A percentile compares a stretch with the other conserved stretches of the same genome.
phyloP scores from a whole-genome alignment of 2,329 filamentous ascomycete species.

The Colletotrichum sp. region DNA sequence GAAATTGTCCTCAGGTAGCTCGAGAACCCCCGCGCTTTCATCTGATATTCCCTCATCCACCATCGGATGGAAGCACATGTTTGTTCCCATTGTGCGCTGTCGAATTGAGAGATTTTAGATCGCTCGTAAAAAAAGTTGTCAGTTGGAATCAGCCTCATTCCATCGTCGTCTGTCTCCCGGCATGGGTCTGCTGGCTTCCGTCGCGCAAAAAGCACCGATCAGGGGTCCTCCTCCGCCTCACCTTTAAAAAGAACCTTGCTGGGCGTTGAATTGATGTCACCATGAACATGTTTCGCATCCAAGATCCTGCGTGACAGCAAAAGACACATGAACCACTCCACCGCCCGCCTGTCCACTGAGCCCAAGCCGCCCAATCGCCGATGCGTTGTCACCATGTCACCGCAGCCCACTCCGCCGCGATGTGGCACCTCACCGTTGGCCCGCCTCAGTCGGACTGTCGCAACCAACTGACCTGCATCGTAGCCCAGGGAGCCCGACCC shows the following conservation, averaged over 20 bases:
- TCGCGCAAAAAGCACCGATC: neutral
- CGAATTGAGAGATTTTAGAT: neutral
- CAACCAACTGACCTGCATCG: neutral
- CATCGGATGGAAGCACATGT: neutral
- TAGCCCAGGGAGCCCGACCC: neutral
- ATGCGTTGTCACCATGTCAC: constrained; percentile 9
- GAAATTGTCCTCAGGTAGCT: constrained; percentile 19
- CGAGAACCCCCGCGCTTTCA: neutral
- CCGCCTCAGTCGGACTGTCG: neutral
- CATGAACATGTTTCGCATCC: neutral
- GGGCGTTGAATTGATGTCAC: neutral
- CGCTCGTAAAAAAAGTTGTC: neutral
- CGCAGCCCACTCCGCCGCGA: neutral
- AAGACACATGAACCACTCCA: neutral
- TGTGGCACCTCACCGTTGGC: constrained; percentile 18
- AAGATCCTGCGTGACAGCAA: neutral
- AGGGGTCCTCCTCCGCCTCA: neutral
- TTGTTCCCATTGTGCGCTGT: neutral
- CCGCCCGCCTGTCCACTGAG: neutral
- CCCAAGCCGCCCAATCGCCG: neutral
- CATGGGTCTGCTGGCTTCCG: neutral
- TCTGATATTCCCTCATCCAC: neutral
- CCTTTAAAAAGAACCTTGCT: neutral
- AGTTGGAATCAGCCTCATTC: neutral
- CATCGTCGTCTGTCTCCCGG: neutral